Evolutionary conservation across 1,284 basidiomycete species (phyloP).

Genomic region (Inonotus obliquus): DNA sequence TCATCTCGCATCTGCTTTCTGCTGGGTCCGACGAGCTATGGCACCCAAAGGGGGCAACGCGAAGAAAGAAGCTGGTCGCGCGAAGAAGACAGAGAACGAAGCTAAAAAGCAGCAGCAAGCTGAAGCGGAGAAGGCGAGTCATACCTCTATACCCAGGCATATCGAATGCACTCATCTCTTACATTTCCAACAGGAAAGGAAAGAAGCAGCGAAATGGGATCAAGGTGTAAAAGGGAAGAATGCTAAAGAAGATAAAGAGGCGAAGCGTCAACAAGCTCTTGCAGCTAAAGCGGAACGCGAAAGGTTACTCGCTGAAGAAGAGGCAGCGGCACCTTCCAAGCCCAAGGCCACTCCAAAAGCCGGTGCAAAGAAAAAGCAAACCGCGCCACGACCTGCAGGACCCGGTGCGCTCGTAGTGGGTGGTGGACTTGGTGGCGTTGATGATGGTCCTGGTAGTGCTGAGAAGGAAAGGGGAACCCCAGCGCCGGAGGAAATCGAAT

Average conservation of each 20-base stretch:
- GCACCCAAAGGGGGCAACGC: slow-evolving; percentile 82
- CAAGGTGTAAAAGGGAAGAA: slow-evolving; percentile 63
- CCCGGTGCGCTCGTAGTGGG: slow-evolving; percentile 76
- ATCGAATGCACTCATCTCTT: slow-evolving; percentile 6
- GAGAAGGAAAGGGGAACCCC: slow-evolving; percentile 22
- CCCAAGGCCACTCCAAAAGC: slow-evolving; percentile 66
- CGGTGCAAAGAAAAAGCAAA: slow-evolving; percentile 47
- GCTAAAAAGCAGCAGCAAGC: slow-evolving; percentile 65
- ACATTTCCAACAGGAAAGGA: slow-evolving; percentile 49
- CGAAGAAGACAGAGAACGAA: slow-evolving; percentile 94
- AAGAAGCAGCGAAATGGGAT: slow-evolving; percentile 79
- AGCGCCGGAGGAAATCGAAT: slow-evolving; percentile 48
- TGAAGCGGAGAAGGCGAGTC: slow-evolving; percentile 51
- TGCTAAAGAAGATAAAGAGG: slow-evolving; percentile 70
- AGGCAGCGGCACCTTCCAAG: slow-evolving; percentile 62
- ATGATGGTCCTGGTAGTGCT: too few species aligned
- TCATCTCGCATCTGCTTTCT: background rate
- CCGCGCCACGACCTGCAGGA: slow-evolving; percentile 55
- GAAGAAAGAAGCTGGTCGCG: slow-evolving; percentile 84
- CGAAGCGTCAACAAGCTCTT: slow-evolving; percentile 68
- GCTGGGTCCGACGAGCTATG: slow-evolving; percentile 45
- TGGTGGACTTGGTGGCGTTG: slow-evolving; percentile 37
- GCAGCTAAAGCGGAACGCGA: slow-evolving; percentile 76
- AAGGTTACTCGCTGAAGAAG: slow-evolving; percentile 80
- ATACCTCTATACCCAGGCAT: background rate